A percentile compares a stretch with the other conserved stretches of the same genome.
Conservation (phyloP, 2,329 filamentous ascomycete species). For the Cordyceps javanica region DNA sequence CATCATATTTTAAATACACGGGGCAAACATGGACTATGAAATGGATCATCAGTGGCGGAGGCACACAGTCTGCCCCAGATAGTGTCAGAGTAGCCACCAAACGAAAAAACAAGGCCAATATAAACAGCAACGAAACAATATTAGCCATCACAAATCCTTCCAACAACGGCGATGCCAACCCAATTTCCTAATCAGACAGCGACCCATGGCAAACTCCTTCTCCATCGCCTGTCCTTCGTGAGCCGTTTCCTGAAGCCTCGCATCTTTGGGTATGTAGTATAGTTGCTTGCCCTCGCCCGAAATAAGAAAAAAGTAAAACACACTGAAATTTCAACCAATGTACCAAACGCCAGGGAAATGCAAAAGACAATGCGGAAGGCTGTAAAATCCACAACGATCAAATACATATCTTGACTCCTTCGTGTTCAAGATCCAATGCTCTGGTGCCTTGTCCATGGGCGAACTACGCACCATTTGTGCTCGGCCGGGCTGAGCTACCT, state of each 20-base stretch:
- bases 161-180: background rate
- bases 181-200: slow-evolving; percentile 8
- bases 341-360: slow-evolving; percentile 18
- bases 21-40: background rate
- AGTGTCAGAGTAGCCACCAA: background rate
- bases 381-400: slow-evolving; percentile 13
- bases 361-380: slow-evolving; percentile 14
- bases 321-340: slow-evolving; percentile 20
- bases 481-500: slow-evolving; percentile 22
- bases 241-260: slow-evolving; percentile 18
- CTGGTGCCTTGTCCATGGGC: background rate
- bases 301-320: slow-evolving; percentile 17
- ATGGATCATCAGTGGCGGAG: background rate
- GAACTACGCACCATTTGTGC: slow-evolving; percentile 27
- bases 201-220: slow-evolving; percentile 18
- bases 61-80: background rate
- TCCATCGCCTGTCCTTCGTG: slow-evolving; percentile 13
- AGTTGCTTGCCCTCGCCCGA: slow-evolving; percentile 14
- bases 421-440: slow-evolving; percentile 3
- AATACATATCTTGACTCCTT: slow-evolving; percentile 10
- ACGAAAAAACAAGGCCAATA: background rate
- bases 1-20: slow-evolving; percentile 6
- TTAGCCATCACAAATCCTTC: background rate
- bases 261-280: slow-evolving; percentile 23
- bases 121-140: slow-evolving; percentile 8